Evolutionary conservation across 2,329 filamentous ascomycete genomes (phyloP), one percentile per base, ranked within the genome.

Genomic region (Trichoderma gracile): DNA sequence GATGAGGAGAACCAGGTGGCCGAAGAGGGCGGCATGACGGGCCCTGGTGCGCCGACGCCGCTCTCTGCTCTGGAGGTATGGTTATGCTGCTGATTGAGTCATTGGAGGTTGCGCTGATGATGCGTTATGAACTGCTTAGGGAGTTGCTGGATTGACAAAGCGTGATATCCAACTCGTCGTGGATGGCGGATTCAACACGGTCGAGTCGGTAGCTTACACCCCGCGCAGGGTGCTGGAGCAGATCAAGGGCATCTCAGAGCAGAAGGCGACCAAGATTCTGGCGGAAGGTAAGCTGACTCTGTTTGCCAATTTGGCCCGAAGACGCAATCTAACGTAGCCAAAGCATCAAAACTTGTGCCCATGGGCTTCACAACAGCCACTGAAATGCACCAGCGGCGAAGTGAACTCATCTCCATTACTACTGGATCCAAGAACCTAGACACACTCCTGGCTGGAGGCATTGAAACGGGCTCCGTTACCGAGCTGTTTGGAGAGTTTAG

Each of bases 331-430:
- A 23, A 66, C 45, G 17, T 46, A 15, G 1, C 2, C 42, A 21
- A 21, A 96, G 94, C 94, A 30, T 93, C 93, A 1, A 99, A 97
- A 77, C 85, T 98, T 58, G 95, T 99, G 0, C 95, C 95, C 0
- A 97, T 99, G 93, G 95, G 95, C 47, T 99, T 99, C 76, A 99
- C 96, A 1, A 99, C 95, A 0, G 95, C 95, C 3, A 99, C 95
- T 0, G 96, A 99, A 78, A 99, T 99, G 93, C 96, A 99, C 75
- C 92, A 94, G 71, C 89, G 95, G 68, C 88, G 96, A 76, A 97
- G 93, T 77, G 95, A 98, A 78, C 86, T 99, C 65, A 99, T 99
- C 70, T 97, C 93, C 15, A 97, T 99, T 69, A 97, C 95, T 3
- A 99, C 95, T 3, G 95, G 96, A 65, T 98, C 95, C 9, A 99